These are phyloP conservation scores for Clohesyomyces aquaticus DNA, from an alignment of 495 filamentous ascomycete genomes.

Conservation along the genomic window DNA sequence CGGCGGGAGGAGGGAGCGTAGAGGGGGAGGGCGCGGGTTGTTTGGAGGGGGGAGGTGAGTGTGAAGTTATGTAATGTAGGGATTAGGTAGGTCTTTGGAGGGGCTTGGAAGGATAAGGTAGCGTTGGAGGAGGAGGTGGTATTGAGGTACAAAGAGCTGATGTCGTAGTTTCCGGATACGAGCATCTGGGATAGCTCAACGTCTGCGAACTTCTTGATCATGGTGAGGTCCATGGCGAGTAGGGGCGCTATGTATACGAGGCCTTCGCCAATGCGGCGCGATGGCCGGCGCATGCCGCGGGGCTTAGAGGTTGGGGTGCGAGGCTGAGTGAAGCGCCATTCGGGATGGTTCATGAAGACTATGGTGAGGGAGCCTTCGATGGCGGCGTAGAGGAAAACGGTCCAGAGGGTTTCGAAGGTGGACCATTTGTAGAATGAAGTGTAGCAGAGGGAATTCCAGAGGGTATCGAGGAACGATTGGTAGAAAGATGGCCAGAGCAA, in stretches of 20 bases:
- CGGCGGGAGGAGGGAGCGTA: constrained; percentile 39
- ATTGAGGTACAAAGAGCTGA: constrained; percentile 9
- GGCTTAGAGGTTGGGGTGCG: constrained; percentile 20
- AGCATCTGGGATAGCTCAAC: constrained; percentile 40
- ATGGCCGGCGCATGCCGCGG: constrained; percentile 42
- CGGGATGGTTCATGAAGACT: constrained; percentile 39
- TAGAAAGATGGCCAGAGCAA: neutral
- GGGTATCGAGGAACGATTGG: neutral
- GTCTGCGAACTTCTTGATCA: constrained; percentile 48
- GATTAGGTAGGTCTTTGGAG: neutral
- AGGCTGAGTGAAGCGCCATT: constrained; percentile 30
- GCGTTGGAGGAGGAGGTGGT: neutral
- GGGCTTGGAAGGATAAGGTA: neutral
- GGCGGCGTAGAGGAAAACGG: constrained; percentile 43
- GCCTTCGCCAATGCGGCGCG: constrained; percentile 33
- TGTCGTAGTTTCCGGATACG: constrained; percentile 42
- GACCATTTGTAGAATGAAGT: constrained; percentile 40
- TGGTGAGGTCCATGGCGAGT: constrained; percentile 41
- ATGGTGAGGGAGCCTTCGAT: constrained; percentile 40
- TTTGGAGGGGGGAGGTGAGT: constrained; percentile 43
- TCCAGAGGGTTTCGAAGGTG: constrained; percentile 46
- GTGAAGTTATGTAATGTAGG: neutral
- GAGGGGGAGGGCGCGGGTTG: constrained; percentile 40
- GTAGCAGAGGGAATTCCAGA: constrained; percentile 29
- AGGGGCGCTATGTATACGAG: constrained; percentile 41